Base-by-base conservation (phyloP, 306 rosid genomes). In the Myrica gale region DNA sequence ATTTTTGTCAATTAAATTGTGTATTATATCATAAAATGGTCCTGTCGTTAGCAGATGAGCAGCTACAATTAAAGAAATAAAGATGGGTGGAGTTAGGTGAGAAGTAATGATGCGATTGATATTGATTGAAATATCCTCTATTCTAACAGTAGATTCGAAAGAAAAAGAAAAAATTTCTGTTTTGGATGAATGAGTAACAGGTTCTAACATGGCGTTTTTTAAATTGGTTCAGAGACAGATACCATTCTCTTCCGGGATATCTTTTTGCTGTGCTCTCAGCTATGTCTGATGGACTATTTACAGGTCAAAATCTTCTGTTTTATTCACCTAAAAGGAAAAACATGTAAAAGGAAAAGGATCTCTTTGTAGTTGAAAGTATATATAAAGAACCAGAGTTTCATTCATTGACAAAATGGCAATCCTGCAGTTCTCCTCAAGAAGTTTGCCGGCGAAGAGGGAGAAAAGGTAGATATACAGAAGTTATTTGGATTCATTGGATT, bases 371-470 rank as follows among this genome's bases (percentile, higher is more conserved):
- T 6, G 20, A 13, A 62, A 6, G 20, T 16, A 6, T 46, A 15
- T 16, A 41, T 17, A 1, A 56, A 56, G 8, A 12, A 20, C 20
- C 63, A 56, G 7, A 19, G 39, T 0, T 41, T 63, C 46, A 6
- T 13, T 63, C 46, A 39, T 63, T 63, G 69, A 55, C 48, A 45
- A 55, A 72, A 51, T 43, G 42, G 1, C 0, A 32, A 65, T 65
- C 21, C 48, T 67, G 54, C 62, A 79, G 83, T 79, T 42, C 83
- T 79, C 52, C 83, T 79, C 43, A 73, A 79, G 41, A 79, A 79
- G 74, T 73, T 73, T 68, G 83, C 83, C 43, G 83, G 83, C 20
- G 79, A 95, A 80, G 98, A 73, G 54, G 83, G 83, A 74, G 74
- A 79, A 39, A 79, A 74, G 55, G 72, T 79, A 26, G 83, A 79